Conservation (phyloP, 352 stramenopile genomes). For the Pythium scleroteichum region DNA sequence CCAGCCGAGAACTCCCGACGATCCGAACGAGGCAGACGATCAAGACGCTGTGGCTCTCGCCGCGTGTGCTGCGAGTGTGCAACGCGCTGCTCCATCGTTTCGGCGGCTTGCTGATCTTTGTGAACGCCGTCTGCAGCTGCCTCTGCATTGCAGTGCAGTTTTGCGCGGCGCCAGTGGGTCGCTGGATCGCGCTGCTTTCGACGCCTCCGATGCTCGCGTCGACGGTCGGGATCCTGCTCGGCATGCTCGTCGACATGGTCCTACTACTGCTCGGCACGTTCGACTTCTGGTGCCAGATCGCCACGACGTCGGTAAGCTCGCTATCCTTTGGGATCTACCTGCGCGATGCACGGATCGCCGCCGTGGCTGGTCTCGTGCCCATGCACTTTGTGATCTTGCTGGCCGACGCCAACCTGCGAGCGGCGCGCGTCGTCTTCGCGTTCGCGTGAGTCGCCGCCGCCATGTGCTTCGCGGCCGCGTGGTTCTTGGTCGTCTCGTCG, state of each 20-base stretch:
- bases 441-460: neutral
- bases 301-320: neutral
- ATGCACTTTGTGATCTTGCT: conserved; percentile 2
- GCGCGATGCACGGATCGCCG: neutral
- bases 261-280: conserved; percentile 11
- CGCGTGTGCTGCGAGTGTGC: neutral
- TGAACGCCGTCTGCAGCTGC: neutral
- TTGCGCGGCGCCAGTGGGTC: conserved; percentile 1
- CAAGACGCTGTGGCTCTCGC: conserved; percentile 13
- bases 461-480: neutral
- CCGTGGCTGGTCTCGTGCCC: neutral
- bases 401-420: conserved; percentile 9
- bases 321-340: neutral
- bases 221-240: neutral
- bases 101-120: neutral
- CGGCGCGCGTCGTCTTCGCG: neutral
- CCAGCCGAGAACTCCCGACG: conserved; percentile 1
- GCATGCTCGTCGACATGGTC: conserved; percentile 17
- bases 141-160: neutral
- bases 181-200: neutral
- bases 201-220: neutral
- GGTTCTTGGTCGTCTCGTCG: neutral
- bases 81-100: neutral
- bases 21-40: conserved; percentile 2
- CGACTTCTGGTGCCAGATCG: conserved; percentile 17